A percentile compares a stretch with the other conserved stretches of the same genome.
Conservation (phyloP, 139 green algal genomes). For the Coelastrella sp. region DNA sequence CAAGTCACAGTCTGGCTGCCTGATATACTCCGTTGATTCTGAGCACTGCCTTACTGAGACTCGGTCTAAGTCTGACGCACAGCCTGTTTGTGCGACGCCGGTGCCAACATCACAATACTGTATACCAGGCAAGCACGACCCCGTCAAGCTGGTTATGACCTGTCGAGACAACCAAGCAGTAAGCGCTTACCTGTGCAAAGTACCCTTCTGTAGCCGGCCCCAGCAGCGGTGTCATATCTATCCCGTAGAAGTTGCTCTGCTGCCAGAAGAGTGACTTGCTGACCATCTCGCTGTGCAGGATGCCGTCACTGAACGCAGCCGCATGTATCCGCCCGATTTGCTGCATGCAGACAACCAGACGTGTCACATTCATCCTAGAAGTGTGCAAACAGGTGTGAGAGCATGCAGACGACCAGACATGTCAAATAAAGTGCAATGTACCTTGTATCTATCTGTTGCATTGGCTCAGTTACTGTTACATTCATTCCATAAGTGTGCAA, state of each 20-base stretch:
- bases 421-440: background rate
- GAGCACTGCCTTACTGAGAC: too few relatives aligned
- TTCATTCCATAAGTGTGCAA: too few relatives aligned
- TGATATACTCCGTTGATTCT: too few relatives aligned
- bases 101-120: background rate
- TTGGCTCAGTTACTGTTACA: background rate
- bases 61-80: too few relatives aligned
- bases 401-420: background rate
- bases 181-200: constrained; percentile 70
- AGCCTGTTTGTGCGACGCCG: too few relatives aligned
- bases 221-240: constrained; percentile 88
- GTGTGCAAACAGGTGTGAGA: too few relatives aligned
- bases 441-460: background rate
- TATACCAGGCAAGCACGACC: too few relatives aligned
- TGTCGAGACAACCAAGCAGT: too few relatives aligned
- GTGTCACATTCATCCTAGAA: background rate
- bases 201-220: constrained; percentile 76
- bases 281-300: constrained; percentile 83
- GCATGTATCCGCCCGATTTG: constrained; percentile 87
- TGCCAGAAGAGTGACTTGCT: constrained; percentile 86
- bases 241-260: constrained; percentile 87
- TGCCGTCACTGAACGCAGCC: constrained; percentile 87
- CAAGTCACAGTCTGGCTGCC: too few relatives aligned
- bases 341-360: constrained; percentile 34
- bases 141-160: too few relatives aligned